phyloP scores from a whole-genome alignment of 495 filamentous ascomycete species.

The Durotheca rogersii region DNA sequence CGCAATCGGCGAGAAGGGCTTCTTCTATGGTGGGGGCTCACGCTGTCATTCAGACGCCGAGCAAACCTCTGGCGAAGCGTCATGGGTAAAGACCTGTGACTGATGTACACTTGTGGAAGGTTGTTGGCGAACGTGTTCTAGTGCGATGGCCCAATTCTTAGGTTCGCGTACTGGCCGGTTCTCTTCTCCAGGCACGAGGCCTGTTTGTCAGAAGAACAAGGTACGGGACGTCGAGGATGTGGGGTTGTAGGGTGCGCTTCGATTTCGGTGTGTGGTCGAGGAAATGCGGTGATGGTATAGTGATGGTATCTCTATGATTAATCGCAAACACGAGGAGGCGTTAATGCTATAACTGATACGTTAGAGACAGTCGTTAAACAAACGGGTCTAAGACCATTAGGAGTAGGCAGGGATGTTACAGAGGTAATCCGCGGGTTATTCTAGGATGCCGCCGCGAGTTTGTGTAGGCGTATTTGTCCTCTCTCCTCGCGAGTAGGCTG shows the following conservation, averaged over 20 bases:
- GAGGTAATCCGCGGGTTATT: no score
- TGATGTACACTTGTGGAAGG: constrained; percentile 1
- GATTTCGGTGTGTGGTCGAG: background rate
- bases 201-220: background rate
- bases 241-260: background rate
- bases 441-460: no score
- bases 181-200: background rate
- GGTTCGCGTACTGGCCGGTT: background rate
- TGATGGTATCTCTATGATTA: background rate
- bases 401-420: background rate
- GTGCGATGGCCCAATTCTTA: background rate
- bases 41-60: constrained; percentile 34
- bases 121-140: background rate
- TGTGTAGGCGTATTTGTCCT: background rate
- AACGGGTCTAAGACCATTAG: background rate
- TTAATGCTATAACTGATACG: background rate
- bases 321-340: background rate
- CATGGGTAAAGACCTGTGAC: constrained; percentile 24
- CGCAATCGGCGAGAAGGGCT: constrained; percentile 12
- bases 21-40: constrained; percentile 23
- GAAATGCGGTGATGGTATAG: background rate
- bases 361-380: background rate
- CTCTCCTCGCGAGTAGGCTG: background rate
- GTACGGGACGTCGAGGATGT: background rate
- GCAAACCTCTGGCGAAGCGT: constrained; percentile 33